Percentiles rank a stretch among this genome's conserved stretches.
Conservation (phyloP, 306 rosid genomes). For the Quercus aquifolioides region DNA sequence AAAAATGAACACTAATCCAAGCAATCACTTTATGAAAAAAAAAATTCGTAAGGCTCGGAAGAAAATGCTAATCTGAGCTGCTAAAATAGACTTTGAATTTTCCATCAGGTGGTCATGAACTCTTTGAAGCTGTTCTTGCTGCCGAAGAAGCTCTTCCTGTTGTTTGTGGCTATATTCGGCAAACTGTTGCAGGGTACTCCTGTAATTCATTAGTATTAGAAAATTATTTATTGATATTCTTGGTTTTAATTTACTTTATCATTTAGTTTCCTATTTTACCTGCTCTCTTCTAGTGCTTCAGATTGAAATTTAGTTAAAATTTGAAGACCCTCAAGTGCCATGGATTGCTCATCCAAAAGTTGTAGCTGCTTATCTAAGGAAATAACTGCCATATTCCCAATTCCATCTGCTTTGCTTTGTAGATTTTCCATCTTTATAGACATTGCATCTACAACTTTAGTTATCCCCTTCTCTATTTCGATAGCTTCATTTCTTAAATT, state of each 20-base stretch:
- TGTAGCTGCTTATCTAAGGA: conserved; percentile 74
- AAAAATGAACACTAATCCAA: not conserved
- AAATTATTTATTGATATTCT: not conserved
- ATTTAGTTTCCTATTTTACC: conserved; percentile 33
- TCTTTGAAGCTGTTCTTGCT: conserved; percentile 53
- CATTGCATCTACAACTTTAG: conserved; percentile 63
- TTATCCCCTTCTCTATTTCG: conserved; percentile 56
- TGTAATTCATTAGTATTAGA: conserved; percentile 12
- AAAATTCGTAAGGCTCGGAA: not conserved
- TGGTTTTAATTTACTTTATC: not conserved
- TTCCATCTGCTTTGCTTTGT: conserved; percentile 70
- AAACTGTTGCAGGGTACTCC: conserved; percentile 51
- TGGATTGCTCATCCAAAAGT: conserved; percentile 71
- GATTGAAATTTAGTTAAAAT: conserved; percentile 56
- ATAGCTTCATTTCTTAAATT: conserved; percentile 53
- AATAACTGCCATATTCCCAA: conserved; percentile 56
- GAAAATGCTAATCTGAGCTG: conserved; percentile 54
- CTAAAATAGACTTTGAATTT: conserved; percentile 60
- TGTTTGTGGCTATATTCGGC: conserved; percentile 63
- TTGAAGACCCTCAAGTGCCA: conserved; percentile 54
- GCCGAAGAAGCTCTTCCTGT: conserved; percentile 62
- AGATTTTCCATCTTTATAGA: conserved; percentile 47
- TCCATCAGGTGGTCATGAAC: conserved; percentile 73
- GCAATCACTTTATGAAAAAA: not conserved
- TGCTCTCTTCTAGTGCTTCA: conserved; percentile 79